Evolutionary conservation across 1,284 basidiomycete species (phyloP).

Genomic region (Sporisorium graminicola): DNA sequence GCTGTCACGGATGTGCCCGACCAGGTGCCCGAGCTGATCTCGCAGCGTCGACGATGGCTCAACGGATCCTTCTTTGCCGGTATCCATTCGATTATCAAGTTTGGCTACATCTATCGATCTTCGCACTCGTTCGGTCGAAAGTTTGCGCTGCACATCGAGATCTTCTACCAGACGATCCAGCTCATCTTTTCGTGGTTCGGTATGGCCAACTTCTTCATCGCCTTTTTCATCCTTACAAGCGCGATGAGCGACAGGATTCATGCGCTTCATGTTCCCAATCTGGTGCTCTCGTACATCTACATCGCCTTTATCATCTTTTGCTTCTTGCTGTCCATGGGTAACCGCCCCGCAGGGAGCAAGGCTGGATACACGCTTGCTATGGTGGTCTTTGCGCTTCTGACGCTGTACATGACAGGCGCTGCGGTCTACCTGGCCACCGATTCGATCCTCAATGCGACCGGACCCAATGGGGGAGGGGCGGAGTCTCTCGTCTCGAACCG

Average conservation of each 20-base stretch:
- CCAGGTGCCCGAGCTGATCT: slow-evolving; percentile 64
- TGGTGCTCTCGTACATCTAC: slow-evolving; percentile 67
- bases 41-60: slow-evolving; percentile 65
- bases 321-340: slow-evolving; percentile 68
- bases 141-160: slow-evolving; percentile 65
- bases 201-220: slow-evolving; percentile 63
- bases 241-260: slow-evolving; percentile 55
- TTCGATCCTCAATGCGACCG: slow-evolving; percentile 52
- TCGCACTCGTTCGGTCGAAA: slow-evolving; percentile 64
- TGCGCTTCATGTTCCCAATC: slow-evolving; percentile 59
- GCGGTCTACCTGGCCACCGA: slow-evolving; percentile 62
- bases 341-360: slow-evolving; percentile 65
- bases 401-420: slow-evolving; percentile 65
- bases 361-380: slow-evolving; percentile 63
- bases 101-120: slow-evolving; percentile 68
- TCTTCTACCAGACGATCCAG: slow-evolving; percentile 66
- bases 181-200: slow-evolving; percentile 67
- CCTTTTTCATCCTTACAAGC: slow-evolving; percentile 64
- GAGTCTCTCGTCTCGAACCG: slow-evolving; percentile 49
- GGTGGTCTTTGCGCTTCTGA: slow-evolving; percentile 65
- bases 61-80: slow-evolving; percentile 68
- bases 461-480: slow-evolving; percentile 30
- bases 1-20: slow-evolving; percentile 68
- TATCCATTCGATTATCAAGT: slow-evolving; percentile 69
- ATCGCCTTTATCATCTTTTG: slow-evolving; percentile 68